phyloP scores from a whole-genome alignment of 768 basidiomycete genomes.

The Lepiota subincarnata region DNA sequence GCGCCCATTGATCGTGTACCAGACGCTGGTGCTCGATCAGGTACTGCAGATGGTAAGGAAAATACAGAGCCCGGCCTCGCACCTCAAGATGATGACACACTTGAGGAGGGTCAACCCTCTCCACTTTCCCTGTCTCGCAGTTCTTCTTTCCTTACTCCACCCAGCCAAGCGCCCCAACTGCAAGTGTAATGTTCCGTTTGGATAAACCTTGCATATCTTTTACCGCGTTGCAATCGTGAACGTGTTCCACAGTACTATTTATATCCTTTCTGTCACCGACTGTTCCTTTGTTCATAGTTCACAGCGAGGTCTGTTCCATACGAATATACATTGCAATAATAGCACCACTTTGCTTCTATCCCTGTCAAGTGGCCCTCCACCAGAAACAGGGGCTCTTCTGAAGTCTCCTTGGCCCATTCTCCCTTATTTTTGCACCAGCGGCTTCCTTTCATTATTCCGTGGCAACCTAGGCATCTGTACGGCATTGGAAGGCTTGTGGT shows the following conservation, averaged over 20 bases:
- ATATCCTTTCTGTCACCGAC: neutral
- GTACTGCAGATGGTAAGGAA: constrained; percentile 62
- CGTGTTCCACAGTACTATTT: constrained; percentile 5
- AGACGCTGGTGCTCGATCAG: constrained; percentile 61
- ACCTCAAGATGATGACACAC: constrained; percentile 26
- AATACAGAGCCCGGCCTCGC: constrained; percentile 50
- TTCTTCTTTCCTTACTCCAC: constrained; percentile 28
- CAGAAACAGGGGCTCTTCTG: too few relatives aligned
- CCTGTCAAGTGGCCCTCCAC: too few relatives aligned
- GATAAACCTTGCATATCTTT: constrained; percentile 1
- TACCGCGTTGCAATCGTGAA: constrained; percentile 10
- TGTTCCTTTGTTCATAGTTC: neutral
- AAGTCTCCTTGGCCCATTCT: too few relatives aligned
- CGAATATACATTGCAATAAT: neutral
- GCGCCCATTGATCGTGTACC: constrained; percentile 77
- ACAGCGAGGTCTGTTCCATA: neutral
- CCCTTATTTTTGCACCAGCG: too few relatives aligned
- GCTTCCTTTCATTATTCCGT: neutral
- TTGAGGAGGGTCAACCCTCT: constrained; percentile 36
- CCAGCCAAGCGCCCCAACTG: constrained; percentile 36
- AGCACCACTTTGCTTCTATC: neutral
- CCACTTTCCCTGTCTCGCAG: constrained; percentile 23
- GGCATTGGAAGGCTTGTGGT: neutral
- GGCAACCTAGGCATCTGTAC: constrained; percentile 23
- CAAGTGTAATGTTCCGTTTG: constrained; percentile 27